Base-by-base conservation (phyloP, 495 filamentous ascomycete species). In the Penicillium alfredii region DNA sequence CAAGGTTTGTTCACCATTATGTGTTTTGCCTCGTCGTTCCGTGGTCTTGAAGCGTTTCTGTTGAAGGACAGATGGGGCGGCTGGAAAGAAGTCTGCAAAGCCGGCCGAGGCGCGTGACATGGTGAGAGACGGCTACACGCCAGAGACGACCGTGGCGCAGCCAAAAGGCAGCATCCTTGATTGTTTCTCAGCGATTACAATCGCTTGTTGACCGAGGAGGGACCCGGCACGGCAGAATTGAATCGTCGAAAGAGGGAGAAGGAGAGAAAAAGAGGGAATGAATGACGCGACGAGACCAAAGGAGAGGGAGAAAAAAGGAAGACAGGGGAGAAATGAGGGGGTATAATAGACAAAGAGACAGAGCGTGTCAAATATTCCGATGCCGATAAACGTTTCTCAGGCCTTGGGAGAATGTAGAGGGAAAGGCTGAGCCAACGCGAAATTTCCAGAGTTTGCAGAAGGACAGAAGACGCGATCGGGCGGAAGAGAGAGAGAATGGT, bases 51-150 rank as follows among this genome's bases (percentile, higher is more conserved):
- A 53, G 56, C 69, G 69, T 57, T 67, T 76, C 51, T 72, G 71
- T 44, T 69, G 68, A 21, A 82, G 69, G 42, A 81, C 73, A 33
- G 74, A 78, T 45, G 88, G 85, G 45, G 88, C 88, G 58, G 82
- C 77, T 42, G 89, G 86, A 60, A 93, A 94, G 72, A 88, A 93
- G 63, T 88, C 79, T 58, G 84, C 84, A 76, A 86, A 92, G 58
- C 84, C 79, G 70, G 84, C 82, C 51, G 79, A 72, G 52, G 82
- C 78, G 70, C 82, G 83, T 75, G 86, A 84, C 84, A 86, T 87
- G 38, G 43, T 72, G 60, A 63, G 52, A 64, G 49, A 55, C 61
- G 65, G 61, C 65, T 68, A 68, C 53, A 58, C 58, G 60, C 64
- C 63, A 55, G 45, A 55, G 35, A 55, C 49, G 40, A 48, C 48